Evolutionary conservation across 2,329 filamentous ascomycete species (phyloP).

Genomic region (Diaporthe humulicola): DNA sequence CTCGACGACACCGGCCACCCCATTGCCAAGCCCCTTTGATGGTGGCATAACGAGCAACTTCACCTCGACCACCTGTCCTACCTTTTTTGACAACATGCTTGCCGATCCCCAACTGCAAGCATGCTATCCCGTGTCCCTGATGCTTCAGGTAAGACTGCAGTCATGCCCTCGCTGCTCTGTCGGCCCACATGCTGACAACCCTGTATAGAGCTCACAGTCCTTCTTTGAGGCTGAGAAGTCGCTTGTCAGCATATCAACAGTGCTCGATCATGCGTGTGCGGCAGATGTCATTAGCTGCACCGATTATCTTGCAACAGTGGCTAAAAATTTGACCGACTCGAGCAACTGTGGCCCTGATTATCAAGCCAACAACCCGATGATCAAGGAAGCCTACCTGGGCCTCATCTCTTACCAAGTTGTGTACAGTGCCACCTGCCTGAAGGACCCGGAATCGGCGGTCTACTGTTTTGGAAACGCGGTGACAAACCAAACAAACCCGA

Average conservation of each 20-base stretch:
- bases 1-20: conserved; percentile 47
- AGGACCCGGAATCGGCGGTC: conserved; percentile 71
- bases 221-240: conserved; percentile 87
- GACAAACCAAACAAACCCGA: conserved; percentile 78
- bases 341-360: conserved; percentile 81
- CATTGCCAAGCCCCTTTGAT: conserved; percentile 77
- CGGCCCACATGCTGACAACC: conserved; percentile 41
- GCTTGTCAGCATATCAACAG: conserved; percentile 78
- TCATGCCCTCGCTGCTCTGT: not conserved
- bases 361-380: conserved; percentile 73
- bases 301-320: conserved; percentile 73
- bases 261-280: conserved; percentile 83
- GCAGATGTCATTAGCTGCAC: conserved; percentile 77
- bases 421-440: conserved; percentile 85
- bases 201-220: conserved; percentile 77
- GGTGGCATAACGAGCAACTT: conserved; percentile 74
- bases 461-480: conserved; percentile 90
- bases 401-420: conserved; percentile 82
- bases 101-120: conserved; percentile 74
- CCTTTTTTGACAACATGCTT: conserved; percentile 78
- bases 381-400: conserved; percentile 81
- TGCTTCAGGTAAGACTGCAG: conserved; percentile 75
- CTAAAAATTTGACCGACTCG: conserved; percentile 71
- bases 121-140: conserved; percentile 87
- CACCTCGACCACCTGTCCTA: conserved; percentile 68